Conservation (phyloP, 73 alveolate species). For the Paraurostyla sp. region DNA sequence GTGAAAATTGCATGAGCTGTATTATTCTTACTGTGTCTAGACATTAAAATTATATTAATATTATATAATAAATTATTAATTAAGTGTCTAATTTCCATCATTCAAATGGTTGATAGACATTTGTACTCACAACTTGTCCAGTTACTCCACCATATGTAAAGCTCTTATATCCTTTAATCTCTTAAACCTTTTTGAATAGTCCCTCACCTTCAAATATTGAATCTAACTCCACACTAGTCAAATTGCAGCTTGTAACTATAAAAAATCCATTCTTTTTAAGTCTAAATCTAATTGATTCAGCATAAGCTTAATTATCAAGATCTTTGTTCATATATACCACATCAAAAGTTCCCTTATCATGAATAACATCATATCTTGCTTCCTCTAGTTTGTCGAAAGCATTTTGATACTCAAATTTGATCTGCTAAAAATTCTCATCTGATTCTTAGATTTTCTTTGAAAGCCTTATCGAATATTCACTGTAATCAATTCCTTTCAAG, state of each 20-base stretch:
- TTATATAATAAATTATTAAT: background rate
- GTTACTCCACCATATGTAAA: constrained; percentile 86
- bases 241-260: constrained; percentile 87
- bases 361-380: constrained; percentile 80
- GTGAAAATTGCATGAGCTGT: constrained; percentile 91
- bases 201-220: constrained; percentile 73
- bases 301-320: constrained; percentile 78
- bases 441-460: constrained; percentile 69
- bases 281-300: constrained; percentile 77
- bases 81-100: background rate
- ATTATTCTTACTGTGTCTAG: constrained; percentile 94
- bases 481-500: constrained; percentile 87
- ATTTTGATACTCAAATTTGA: constrained; percentile 61
- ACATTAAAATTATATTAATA: constrained; percentile 75
- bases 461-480: constrained; percentile 78
- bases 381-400: constrained; percentile 77
- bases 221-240: constrained; percentile 85
- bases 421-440: background rate
- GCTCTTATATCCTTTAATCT: constrained; percentile 83
- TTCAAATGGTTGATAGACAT: background rate
- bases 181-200: constrained; percentile 77
- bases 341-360: constrained; percentile 93
- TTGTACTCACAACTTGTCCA: constrained; percentile 71
- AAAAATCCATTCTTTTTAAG: constrained; percentile 69
- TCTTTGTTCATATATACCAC: constrained; percentile 86